phyloP scores from a whole-genome alignment of 345 rosid genomes.

The Hibiscus mutabilis region DNA sequence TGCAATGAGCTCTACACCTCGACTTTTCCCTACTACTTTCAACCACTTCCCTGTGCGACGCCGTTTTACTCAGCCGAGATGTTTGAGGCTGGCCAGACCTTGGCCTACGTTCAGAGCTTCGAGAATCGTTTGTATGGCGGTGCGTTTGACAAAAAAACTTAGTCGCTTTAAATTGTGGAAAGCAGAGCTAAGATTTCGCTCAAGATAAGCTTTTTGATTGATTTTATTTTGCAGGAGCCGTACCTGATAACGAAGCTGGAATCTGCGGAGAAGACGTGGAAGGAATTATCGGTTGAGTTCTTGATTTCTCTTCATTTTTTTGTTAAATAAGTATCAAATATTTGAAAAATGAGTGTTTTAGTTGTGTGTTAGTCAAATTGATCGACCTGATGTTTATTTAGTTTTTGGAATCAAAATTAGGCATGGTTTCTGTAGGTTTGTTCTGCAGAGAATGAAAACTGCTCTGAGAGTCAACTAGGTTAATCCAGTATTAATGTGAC shows the following conservation, averaged over 20 bases:
- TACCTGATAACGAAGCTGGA: conserved; percentile 71
- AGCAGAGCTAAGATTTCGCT: neutral
- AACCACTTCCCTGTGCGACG: conserved; percentile 14
- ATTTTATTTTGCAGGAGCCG: conserved; percentile 53
- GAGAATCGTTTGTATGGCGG: conserved; percentile 85
- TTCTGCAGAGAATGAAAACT: neutral
- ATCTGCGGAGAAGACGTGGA: conserved; percentile 95
- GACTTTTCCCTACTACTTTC: conserved; percentile 20
- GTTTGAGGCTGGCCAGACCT: conserved; percentile 21
- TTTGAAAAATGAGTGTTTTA: neutral
- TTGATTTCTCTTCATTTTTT: neutral
- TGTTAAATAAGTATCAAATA: neutral
- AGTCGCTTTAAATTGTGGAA: neutral
- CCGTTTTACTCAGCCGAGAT: conserved; percentile 19
- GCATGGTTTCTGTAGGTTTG: too few species aligned
- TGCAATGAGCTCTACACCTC: conserved; percentile 41
- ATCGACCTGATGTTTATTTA: neutral
- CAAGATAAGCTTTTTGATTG: neutral
- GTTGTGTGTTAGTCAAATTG: neutral
- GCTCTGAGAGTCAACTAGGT: neutral
- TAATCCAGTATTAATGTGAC: neutral
- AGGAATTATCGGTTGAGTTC: conserved; percentile 69
- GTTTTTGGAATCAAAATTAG: neutral
- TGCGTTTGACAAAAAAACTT: conserved; percentile 23
- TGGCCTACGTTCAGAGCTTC: conserved; percentile 26